Conservation (phyloP, 306 rosid species). For the Vicia sativa region DNA sequence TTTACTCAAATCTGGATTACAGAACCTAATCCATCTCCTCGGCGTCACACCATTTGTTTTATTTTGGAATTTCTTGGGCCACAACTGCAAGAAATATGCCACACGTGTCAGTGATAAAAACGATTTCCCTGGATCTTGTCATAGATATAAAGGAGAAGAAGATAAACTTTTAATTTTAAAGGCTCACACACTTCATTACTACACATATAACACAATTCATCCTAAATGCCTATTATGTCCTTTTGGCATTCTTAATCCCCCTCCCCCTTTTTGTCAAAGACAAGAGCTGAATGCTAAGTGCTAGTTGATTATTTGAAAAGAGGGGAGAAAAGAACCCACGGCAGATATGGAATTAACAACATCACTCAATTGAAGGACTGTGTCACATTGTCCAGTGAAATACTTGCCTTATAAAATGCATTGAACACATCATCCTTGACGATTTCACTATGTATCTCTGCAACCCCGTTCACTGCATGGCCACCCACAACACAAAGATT, state of each 20-base stretch:
- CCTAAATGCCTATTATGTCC: neutral
- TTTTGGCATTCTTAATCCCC: constrained; percentile 17
- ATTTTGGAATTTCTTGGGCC: constrained; percentile 97
- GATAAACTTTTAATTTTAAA: constrained; percentile 3
- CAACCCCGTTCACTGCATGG: constrained; percentile 98
- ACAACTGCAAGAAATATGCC: constrained; percentile 63
- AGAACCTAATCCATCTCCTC: constrained; percentile 95
- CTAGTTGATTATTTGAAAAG: constrained; percentile 8
- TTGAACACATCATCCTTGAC: constrained; percentile 93
- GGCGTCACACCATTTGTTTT: constrained; percentile 99
- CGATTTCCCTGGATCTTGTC: constrained; percentile 28
- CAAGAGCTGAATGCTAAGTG: constrained; percentile 24
- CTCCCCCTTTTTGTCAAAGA: neutral
- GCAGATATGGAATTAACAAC: constrained; percentile 14
- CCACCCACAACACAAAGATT: constrained; percentile 96
- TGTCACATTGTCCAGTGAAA: constrained; percentile 27
- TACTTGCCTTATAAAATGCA: constrained; percentile 74
- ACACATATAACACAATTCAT: constrained; percentile 7
- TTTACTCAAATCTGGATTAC: constrained; percentile 83
- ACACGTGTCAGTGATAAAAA: constrained; percentile 35
- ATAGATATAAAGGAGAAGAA: constrained; percentile 16
- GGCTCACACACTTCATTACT: neutral
- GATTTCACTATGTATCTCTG: constrained; percentile 96
- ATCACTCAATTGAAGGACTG: constrained; percentile 32
- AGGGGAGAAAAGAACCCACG: neutral